phyloP scores from a whole-genome alignment of 2,329 filamentous ascomycete genomes.

The Talaromyces marneffei region DNA sequence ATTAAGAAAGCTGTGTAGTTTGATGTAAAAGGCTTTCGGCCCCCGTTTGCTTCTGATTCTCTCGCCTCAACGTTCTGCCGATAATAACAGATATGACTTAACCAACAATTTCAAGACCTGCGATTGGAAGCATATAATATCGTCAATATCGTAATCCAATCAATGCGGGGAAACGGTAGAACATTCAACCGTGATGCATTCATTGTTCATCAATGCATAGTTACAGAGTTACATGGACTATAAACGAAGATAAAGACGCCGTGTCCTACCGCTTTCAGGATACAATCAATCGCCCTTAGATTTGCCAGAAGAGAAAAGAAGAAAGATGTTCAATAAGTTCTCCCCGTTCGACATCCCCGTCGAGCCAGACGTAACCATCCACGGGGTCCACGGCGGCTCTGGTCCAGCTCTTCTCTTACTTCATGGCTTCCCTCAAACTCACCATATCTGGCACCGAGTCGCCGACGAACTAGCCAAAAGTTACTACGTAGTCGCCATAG shows the following conservation, averaged over 20 bases:
- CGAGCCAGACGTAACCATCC: slow-evolving; percentile 39
- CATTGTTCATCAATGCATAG: not conserved
- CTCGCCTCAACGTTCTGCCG: not conserved
- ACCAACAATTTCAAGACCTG: not conserved
- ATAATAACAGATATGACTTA: not conserved
- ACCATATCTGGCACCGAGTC: slow-evolving; percentile 49
- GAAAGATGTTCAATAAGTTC: slow-evolving; percentile 8
- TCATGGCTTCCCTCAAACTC: slow-evolving; percentile 51
- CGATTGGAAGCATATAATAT: not conserved
- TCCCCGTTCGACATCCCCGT: slow-evolving; percentile 20
- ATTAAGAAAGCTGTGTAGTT: not conserved
- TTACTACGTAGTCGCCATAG: slow-evolving; percentile 44
- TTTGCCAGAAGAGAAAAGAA: not conserved
- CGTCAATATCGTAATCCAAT: not conserved
- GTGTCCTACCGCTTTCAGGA: too few species aligned
- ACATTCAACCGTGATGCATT: not conserved
- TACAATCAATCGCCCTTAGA: not conserved
- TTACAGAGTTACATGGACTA: too few species aligned
- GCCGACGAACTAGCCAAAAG: slow-evolving; percentile 33
- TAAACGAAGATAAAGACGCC: not conserved
- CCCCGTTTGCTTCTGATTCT: not conserved
- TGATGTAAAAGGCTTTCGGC: not conserved
- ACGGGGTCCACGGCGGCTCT: slow-evolving; percentile 36
- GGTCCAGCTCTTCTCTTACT: slow-evolving; percentile 44
- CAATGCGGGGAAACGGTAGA: slow-evolving; percentile 2